Evolutionary conservation across 768 basidiomycete genomes (phyloP).

Genomic region (Boletus coccyginus): DNA sequence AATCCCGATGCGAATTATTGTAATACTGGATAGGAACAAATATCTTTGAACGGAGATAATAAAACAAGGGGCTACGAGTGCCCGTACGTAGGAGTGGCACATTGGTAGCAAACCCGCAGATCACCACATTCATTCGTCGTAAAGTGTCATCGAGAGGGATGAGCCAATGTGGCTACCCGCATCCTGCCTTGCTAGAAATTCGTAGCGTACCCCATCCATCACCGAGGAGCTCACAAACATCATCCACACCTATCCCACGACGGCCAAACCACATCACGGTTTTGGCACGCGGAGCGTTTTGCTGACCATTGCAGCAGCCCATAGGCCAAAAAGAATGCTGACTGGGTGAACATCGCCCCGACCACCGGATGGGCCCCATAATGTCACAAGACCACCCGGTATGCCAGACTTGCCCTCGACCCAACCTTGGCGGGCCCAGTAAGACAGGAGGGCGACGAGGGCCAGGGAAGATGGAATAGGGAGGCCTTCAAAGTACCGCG

Average conservation of each 20-base stretch:
- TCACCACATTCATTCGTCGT: constrained; percentile 16
- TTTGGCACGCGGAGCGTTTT: constrained; percentile 92
- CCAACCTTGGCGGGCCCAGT: constrained; percentile 84
- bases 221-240: not conserved
- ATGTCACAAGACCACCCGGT: constrained; percentile 67
- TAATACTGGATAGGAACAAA: not conserved
- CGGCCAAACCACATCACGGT: constrained; percentile 37
- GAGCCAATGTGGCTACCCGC: constrained; percentile 2
- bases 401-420: constrained; percentile 74
- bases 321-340: constrained; percentile 72
- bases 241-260: not conserved
- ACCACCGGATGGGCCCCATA: constrained; percentile 71
- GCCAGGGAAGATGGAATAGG: constrained; percentile 90
- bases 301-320: constrained; percentile 98
- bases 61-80: not conserved
- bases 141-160: constrained; percentile 6
- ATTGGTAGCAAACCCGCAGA: constrained; percentile 3
- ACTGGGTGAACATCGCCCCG: constrained; percentile 84
- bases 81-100: not conserved
- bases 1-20: not conserved
- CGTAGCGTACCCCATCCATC: constrained; percentile 5
- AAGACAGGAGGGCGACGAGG: constrained; percentile 75
- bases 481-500: constrained; percentile 95
- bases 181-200: not conserved
- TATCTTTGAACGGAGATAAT: not conserved